Base-by-base conservation (phyloP, 345 rosid species). In the Acer saccharum region DNA sequence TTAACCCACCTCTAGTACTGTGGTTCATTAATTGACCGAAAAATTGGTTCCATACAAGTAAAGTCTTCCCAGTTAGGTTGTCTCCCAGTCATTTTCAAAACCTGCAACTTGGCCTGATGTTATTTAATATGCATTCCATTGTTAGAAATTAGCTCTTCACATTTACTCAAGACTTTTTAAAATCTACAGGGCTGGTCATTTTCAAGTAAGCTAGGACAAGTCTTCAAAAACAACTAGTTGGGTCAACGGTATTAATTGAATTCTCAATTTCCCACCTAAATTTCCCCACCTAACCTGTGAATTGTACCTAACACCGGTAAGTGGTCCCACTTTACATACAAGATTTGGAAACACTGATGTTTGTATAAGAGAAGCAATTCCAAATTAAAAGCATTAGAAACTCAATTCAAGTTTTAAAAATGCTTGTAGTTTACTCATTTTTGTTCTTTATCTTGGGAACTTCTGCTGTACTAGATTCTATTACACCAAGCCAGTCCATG, bases 401-500 rank as follows among this genome's bases (percentile, higher is more conserved):
- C 41, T 43, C 55, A 20, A 25, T 60, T 41, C 44, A 57, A 41
- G 20, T 23, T 39, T 20, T 10, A 13, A 8, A 62, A n/a, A 75
- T 75, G 77, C 27, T 65, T 18, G 7, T 50, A n/a, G 48, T 55
- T 32, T 65, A 32, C n/a, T 75, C 14, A 18, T 65, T 52, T 46
- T 29, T 75, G 48, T 46, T 73, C 25, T 35, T 16, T 52, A 6
- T 48, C 62, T 12, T 65, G 8, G 64, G 52, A 20, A 54, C 7
- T 20, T 64, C 23, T 52, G 66, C 76, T 11, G 72, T 64, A 50
- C 7, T 10, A 13, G 77, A 74, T 66, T 44, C 65, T n/a, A 74
- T 74, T 32, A 68, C 63, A 8, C 64, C 63, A 18, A n/a, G 43
- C 39, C 63, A 77, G 11, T 64, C 78, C 44, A 70, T 82, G 65